Base-by-base conservation (phyloP, 352 stramenopile species). In the Phytophthora sp. region DNA sequence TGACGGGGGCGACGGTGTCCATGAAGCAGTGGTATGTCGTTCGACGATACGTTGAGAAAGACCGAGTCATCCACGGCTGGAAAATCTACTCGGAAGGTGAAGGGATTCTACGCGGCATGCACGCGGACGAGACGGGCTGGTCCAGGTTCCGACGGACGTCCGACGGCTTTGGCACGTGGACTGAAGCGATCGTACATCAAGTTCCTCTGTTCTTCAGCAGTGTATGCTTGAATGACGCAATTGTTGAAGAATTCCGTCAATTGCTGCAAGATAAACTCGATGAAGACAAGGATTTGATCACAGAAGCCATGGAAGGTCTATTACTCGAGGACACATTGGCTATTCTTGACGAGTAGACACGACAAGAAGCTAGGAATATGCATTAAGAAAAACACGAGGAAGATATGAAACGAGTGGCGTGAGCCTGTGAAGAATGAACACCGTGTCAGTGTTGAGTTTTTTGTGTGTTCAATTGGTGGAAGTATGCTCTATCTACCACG, bases 11-110 rank as follows among this genome's bases (percentile, higher is more conserved):
- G 8, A 44, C 8, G 8, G 47, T 46, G 6, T 59, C 46, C 2
- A 29, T 59, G 2, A 4, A 53, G n/a, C 47, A 66, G 47, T 24
- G 47, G 29, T n/a, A 33, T 13, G 47, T 58, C 7, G 21, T 15
- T 30, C 36, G 57, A 9, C 46, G 47, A 7, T 66, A 54, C 21
- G 9, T 53, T 13, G 38, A 66, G 13, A 13, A 51, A 4, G 35
- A 30, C 9, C 31, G 24, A 41, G 18, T 42, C 5, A 11, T 59
- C 4, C n/a, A 44, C 9, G 23, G 36, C 11, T 66, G 46, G 46
- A 58, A 59, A 44, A 44, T 41, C 5, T 58, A 53, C 15, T 31
- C 39, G 26, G 36, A 57, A 59, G 57, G 36, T 13, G 57, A 66
- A 41, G 47, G 38, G 11, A 27, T 29, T 30, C 35, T 58, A 18